These are phyloP conservation scores for Amaranthus tricolor DNA, from an alignment of 179 eudicot genomes.

Conservation along the genomic window DNA sequence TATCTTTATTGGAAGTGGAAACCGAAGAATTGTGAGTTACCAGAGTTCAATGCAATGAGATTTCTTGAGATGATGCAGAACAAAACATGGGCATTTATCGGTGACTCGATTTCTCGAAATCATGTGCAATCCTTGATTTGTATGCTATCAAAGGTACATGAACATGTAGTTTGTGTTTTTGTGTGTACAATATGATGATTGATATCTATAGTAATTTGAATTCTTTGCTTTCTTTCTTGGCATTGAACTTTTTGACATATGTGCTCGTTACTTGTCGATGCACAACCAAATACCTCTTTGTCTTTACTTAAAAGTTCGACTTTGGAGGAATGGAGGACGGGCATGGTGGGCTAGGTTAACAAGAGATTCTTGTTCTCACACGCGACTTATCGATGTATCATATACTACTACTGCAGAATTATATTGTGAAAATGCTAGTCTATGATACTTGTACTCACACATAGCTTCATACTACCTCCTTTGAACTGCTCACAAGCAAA, in stretches of 20 bases:
- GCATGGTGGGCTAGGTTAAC: no score
- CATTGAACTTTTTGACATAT: not conserved
- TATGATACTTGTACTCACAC: no score
- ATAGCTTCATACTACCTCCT: no score
- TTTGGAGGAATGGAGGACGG: no score
- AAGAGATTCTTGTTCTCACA: no score
- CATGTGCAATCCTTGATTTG: constrained; percentile 90
- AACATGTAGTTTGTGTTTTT: not conserved
- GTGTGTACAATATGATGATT: no score
- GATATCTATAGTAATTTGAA: not conserved
- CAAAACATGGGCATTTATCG: constrained; percentile 78
- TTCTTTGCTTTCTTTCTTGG: not conserved
- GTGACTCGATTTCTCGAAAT: constrained; percentile 90
- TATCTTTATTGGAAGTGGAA: constrained; percentile 86
- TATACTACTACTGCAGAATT: no score
- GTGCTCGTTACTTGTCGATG: not conserved
- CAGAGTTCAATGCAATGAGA: constrained; percentile 50
- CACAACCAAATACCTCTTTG: no score
- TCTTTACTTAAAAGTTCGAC: no score
- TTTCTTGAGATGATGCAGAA: constrained; percentile 68
- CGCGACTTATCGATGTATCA: no score
- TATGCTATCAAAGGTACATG: constrained; percentile 68
- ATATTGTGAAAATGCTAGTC: no score
- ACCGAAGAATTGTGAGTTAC: constrained; percentile 60
- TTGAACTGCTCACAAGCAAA: no score